A percentile compares a stretch with the other conserved stretches of the same genome.
phyloP scores from a whole-genome alignment of 1,139 yeast genomes.

The Saccharomyces hybrid region DNA sequence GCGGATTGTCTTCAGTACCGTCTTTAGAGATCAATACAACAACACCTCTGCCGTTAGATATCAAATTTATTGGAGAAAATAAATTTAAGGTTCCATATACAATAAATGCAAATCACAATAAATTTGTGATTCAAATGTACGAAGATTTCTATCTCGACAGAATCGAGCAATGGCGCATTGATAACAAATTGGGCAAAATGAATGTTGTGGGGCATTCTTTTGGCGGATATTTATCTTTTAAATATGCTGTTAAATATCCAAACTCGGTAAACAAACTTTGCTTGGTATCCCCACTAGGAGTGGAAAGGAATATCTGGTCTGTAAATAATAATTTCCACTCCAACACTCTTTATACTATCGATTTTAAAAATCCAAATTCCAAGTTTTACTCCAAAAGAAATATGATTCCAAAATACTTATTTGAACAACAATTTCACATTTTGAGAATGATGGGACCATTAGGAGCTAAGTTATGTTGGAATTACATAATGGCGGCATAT shows the following conservation, averaged over 20 bases:
- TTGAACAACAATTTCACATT: constrained; percentile 35
- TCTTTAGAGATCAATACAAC: constrained; percentile 9
- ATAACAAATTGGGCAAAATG: constrained; percentile 47
- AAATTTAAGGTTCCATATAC: constrained; percentile 11
- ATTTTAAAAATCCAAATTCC: constrained; percentile 18
- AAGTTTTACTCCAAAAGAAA: constrained; percentile 21
- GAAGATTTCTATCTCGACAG: constrained; percentile 74
- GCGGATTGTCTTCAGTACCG: constrained; percentile 41
- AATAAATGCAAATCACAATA: constrained; percentile 12
- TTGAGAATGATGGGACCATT: constrained; percentile 48
- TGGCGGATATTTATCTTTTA: constrained; percentile 81
- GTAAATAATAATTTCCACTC: constrained; percentile 36
- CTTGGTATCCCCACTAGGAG: constrained; percentile 82
- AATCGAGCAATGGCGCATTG: constrained; percentile 68
- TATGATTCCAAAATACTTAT: constrained; percentile 22
- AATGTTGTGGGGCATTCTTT: constrained; percentile 80
- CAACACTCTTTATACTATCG: constrained; percentile 12
- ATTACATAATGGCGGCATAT: constrained; percentile 49
- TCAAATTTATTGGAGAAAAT: constrained; percentile 8
- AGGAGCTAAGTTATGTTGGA: constrained; percentile 48
- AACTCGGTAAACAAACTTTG: constrained; percentile 51
- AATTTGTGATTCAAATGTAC: constrained; percentile 32
- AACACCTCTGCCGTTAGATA: constrained; percentile 9
- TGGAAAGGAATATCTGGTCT: constrained; percentile 64
- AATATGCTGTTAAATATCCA: constrained; percentile 69